Conservation (phyloP, 352 stramenopile species). For the Blastocystis sp. region DNA sequence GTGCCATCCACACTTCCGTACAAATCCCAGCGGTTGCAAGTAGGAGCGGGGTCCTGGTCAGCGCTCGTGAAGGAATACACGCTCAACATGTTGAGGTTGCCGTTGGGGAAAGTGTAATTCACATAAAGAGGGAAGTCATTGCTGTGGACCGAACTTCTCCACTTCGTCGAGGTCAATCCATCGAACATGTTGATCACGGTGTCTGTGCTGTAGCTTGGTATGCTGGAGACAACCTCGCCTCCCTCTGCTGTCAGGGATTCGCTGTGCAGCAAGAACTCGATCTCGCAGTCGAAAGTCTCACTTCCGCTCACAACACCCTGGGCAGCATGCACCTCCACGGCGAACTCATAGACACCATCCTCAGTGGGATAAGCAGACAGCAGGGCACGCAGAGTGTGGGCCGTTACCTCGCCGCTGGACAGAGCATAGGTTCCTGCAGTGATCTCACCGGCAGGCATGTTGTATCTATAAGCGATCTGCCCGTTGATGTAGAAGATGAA, state of each 20-base stretch:
- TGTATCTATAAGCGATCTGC: not conserved
- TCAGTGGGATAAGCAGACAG: not conserved
- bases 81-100: not conserved
- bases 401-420: not conserved
- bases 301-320: not conserved
- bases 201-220: not conserved
- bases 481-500: constrained; percentile 2
- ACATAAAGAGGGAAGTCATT: not conserved
- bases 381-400: not conserved
- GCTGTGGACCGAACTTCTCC: not conserved
- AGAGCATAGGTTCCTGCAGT: not conserved
- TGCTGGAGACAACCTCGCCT: not conserved
- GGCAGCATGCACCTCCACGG: not conserved
- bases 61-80: not conserved
- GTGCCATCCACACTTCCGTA: not conserved
- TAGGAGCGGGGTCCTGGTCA: not conserved
- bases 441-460: not conserved
- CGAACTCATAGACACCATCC: not conserved
- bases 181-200: not conserved
- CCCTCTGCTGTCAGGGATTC: not conserved
- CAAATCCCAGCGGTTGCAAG: not conserved
- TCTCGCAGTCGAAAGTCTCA: not conserved
- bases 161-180: not conserved
- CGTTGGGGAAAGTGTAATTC: not conserved
- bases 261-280: not conserved